Conservation (phyloP, 805 yeast species). For the Saccharomycopsis fodiens region DNA sequence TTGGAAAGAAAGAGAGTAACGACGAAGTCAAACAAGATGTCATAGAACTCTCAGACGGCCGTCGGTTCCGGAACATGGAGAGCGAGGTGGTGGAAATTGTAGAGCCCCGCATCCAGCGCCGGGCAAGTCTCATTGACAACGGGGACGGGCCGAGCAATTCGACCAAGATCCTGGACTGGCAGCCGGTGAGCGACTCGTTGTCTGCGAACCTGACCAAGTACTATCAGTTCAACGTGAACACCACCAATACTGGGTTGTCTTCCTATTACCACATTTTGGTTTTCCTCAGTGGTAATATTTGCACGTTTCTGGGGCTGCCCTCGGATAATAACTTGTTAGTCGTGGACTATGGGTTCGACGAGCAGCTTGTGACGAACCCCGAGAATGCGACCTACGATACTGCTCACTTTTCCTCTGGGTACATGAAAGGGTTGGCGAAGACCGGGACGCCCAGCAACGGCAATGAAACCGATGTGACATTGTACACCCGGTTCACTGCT, state of each 20-base stretch:
- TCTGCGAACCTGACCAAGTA: constrained; percentile 33
- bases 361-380: constrained; percentile 7
- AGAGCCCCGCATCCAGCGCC: constrained; percentile 7
- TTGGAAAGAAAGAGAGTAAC: background rate
- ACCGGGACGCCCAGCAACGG: constrained; percentile 13
- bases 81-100: constrained; percentile 11
- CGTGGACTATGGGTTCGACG: constrained; percentile 18
- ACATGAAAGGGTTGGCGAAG: constrained; percentile 19
- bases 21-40: constrained; percentile 6
- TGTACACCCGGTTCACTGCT: constrained; percentile 16
- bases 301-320: constrained; percentile 27
- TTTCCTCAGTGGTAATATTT: constrained; percentile 45
- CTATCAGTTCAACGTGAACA: constrained; percentile 38
- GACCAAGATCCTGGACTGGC: constrained; percentile 22
- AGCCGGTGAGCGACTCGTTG: constrained; percentile 24
- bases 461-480: constrained; percentile 16
- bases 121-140: constrained; percentile 8
- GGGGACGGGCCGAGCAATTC: constrained; percentile 6
- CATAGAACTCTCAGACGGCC: background rate
- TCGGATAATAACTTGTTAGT: constrained; percentile 7
- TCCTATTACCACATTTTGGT: constrained; percentile 39
- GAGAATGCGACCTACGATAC: constrained; percentile 7
- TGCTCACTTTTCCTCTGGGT: constrained; percentile 14
- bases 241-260: constrained; percentile 36
- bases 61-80: background rate